phyloP scores from a whole-genome alignment of 2,329 filamentous ascomycete species.

The Fusarium sulawesiense region DNA sequence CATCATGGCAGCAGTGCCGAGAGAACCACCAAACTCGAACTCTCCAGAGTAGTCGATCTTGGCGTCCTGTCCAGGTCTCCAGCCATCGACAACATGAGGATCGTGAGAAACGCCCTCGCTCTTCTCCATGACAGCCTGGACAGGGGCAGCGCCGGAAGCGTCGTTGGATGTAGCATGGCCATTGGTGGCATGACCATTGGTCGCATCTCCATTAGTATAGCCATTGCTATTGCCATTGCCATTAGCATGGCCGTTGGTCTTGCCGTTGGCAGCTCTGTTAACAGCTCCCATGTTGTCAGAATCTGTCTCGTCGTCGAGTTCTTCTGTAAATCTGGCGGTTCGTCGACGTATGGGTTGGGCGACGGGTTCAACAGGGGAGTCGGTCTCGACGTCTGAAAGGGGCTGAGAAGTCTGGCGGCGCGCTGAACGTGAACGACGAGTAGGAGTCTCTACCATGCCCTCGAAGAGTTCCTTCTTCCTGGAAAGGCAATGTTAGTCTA shows the following conservation, averaged over 20 bases:
- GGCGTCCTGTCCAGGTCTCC: slow-evolving; percentile 69
- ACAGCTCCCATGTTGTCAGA: slow-evolving; percentile 45
- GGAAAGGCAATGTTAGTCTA: slow-evolving; percentile 15
- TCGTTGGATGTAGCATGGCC: slow-evolving; percentile 35
- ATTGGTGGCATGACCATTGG: slow-evolving; percentile 39
- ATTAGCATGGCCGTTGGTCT: slow-evolving; percentile 44
- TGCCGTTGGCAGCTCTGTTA: slow-evolving; percentile 40
- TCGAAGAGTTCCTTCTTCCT: slow-evolving; percentile 72
- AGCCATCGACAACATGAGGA: slow-evolving; percentile 61
- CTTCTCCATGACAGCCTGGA: slow-evolving; percentile 32
- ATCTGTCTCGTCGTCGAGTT: slow-evolving; percentile 59
- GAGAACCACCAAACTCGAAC: slow-evolving; percentile 88
- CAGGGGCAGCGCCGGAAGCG: slow-evolving; percentile 17
- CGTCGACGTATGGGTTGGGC: slow-evolving; percentile 58
- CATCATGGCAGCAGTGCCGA: slow-evolving; percentile 88
- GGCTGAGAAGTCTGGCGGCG: slow-evolving; percentile 64
- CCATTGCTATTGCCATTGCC: slow-evolving; percentile 20
- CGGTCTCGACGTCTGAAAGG: slow-evolving; percentile 61
- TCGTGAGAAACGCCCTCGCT: slow-evolving; percentile 35
- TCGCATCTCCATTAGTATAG: background rate
- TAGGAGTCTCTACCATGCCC: slow-evolving; percentile 70
- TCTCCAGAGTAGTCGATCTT: slow-evolving; percentile 72
- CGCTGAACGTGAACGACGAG: slow-evolving; percentile 58
- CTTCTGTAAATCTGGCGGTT: slow-evolving; percentile 62
- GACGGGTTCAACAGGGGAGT: slow-evolving; percentile 57